Base-by-base conservation (phyloP, 768 basidiomycete species). In the Lentinula sp. region DNA sequence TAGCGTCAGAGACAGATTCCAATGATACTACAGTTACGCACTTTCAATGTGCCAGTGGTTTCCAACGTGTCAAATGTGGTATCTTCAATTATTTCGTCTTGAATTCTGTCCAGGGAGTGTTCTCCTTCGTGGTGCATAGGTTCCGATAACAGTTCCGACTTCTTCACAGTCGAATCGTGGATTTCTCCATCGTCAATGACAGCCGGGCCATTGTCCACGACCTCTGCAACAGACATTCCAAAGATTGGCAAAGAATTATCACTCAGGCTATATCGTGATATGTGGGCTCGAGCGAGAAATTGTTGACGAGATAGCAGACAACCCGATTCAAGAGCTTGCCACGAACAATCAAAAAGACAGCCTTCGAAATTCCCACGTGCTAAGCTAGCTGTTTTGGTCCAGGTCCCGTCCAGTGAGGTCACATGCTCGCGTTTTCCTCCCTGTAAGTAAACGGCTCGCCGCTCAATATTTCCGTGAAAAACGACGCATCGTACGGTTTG, bases 161-260 rank as follows among this genome's bases (percentile, higher is more conserved):
- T 32, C 15, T 13, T 21, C 4, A 23, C 15, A 42, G 40, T 21
- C 11, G 40, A 23, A 10, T 34, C 5, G 5, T 39, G 28, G 13
- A 28, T 28, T 28, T 55, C 18, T 11, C 9, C 37, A 31, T 42
- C 39, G 21, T 43, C 31, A 16, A 16, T 43, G 40, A 56, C 55
- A 13, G 55, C 18, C 16, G 39, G 5, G 16, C 18, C 6, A 35
- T 54, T 40, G n/a, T 54, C 53, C 37, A 54, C 40, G 18, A 21
- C 55, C 55, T 56, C 39, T 56, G n/a, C 15, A 35, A 32, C 53
- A 28, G 55, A 56, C 55, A 56, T 56, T 56, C 11, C 23, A n/a
- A 23, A 23, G 16, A 5, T n/a, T 28, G 40, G 28, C 11, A 56
- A 40, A 43, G 21, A 15, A 28, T 16, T 55, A n/a, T 23, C n/a